Percentiles rank a stretch among this genome's conserved stretches.
Conservation (phyloP, 2,329 filamentous ascomycete genomes). For the Karstenula rhodostoma region DNA sequence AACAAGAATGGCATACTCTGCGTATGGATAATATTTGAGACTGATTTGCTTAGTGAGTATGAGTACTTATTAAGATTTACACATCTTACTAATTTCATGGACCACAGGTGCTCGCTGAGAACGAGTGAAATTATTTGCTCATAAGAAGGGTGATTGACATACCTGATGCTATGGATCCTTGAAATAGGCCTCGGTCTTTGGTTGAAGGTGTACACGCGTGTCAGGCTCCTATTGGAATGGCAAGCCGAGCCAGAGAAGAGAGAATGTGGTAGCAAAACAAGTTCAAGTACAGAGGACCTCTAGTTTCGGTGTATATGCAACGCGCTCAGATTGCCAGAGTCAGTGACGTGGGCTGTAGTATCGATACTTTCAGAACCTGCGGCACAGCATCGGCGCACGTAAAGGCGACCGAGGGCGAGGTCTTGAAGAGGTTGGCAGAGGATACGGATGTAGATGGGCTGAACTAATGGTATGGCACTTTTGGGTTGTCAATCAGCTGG, state of each 20-base stretch:
- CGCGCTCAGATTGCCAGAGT: constrained; percentile 7
- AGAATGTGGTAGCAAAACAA: constrained; percentile 6
- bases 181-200: neutral
- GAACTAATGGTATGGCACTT: no score
- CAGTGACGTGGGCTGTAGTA: constrained; percentile 4
- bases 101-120: constrained; percentile 2
- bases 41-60: neutral
- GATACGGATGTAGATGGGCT: neutral
- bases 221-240: neutral
- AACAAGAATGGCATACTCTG: neutral
- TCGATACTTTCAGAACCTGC: constrained; percentile 3
- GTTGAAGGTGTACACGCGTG: constrained; percentile 3
- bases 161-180: constrained; percentile 6
- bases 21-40: neutral
- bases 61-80: neutral
- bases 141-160: constrained; percentile 4
- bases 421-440: constrained; percentile 3
- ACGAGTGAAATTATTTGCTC: constrained; percentile 4
- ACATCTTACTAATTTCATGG: neutral
- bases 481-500: no score
- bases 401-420: constrained; percentile 3
- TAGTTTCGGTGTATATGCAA: neutral
- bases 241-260: constrained; percentile 5
- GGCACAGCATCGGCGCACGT: constrained; percentile 1
- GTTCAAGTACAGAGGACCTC: constrained; percentile 3